Evolutionary conservation across 768 basidiomycete genomes (phyloP).

Genomic region (Inosperma sp.): DNA sequence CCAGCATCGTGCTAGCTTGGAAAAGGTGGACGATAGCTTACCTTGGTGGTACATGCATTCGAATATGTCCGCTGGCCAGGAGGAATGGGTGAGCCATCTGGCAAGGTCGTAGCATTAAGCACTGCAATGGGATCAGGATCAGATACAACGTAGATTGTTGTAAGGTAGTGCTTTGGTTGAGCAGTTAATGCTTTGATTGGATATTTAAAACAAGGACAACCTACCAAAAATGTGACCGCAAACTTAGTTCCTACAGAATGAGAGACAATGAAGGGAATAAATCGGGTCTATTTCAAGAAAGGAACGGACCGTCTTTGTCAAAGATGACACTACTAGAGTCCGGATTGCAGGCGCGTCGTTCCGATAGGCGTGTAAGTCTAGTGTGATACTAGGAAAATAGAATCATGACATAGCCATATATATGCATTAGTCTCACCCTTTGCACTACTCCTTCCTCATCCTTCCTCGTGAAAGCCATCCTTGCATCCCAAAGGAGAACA

Average conservation of each 20-base stretch:
- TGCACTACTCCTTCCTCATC: constrained; percentile 51
- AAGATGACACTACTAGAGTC: constrained; percentile 67
- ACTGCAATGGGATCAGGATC: constrained; percentile 69
- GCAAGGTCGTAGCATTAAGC: constrained; percentile 54
- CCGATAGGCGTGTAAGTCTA: constrained; percentile 38
- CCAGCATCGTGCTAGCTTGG: not conserved
- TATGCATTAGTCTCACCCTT: constrained; percentile 43
- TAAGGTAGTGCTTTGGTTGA: constrained; percentile 57
- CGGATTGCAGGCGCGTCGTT: constrained; percentile 46
- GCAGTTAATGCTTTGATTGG: constrained; percentile 17
- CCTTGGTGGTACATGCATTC: constrained; percentile 80
- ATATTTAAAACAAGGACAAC: not conserved
- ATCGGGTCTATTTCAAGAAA: not conserved
- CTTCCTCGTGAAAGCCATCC: constrained; percentile 66
- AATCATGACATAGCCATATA: not conserved
- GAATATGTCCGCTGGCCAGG: constrained; percentile 51
- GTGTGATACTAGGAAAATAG: constrained; percentile 37
- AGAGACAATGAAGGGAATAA: not conserved
- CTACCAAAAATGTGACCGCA: constrained; percentile 63
- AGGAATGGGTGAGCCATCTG: constrained; percentile 49
- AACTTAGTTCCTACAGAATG: constrained; percentile 49
- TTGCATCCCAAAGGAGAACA: constrained; percentile 62
- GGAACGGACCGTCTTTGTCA: constrained; percentile 55
- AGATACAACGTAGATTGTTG: constrained; percentile 63
- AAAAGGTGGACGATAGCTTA: constrained; percentile 21